Evolutionary conservation across 1,284 basidiomycete genomes (phyloP), one percentile per base, ranked within the genome.

Genomic region (Papiliotrema nemorosa): DNA sequence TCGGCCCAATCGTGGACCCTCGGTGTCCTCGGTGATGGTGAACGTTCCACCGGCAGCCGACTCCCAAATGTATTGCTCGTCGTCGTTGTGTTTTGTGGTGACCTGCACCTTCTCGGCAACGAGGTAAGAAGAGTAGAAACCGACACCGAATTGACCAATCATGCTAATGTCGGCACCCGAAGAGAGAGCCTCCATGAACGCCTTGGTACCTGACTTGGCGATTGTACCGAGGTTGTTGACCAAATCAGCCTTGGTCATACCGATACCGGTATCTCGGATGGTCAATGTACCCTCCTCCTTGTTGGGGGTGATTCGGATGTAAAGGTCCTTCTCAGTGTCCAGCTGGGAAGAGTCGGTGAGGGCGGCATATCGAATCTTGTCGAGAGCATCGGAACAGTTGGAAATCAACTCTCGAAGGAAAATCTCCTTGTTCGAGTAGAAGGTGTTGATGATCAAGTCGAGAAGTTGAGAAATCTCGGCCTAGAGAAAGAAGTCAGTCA

Each of bases 1-100:
- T 73, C 96, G 94, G 60, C 90, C 91, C 55, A 99, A 83, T 60
- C 88, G 81, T 39, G 88, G 85, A 79, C 93, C 93, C 72, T 85
- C 78, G 54, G 84, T 89, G 78, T 98, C 96, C 58, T 80, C 87
- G 54, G 92, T 96, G 79, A 99, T 97, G 74, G 94, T 98, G 82
- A 98, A 99, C 50, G 96, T 98, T 57, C 96, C 96, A 73, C 94
- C 96, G 41, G 96, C 94, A 59, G 96, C 88, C 20, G 94, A 97
- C 83, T 97, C 94, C 96, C 96, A 98, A 77, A 97, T 93, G 82
- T 98, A 97, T 80, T 99, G 94, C 79, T 98, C 96, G 76, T 98
- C 94, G 71, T 99, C 96, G 74, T 98, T 98, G 85, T 99, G 90
- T 81, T 98, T 98, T 67, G 94, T 94, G 79, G 97, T 88, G 73